Evolutionary conservation across 2,329 filamentous ascomycete species (phyloP).

Genomic region (Fusarium abutilonis): DNA sequence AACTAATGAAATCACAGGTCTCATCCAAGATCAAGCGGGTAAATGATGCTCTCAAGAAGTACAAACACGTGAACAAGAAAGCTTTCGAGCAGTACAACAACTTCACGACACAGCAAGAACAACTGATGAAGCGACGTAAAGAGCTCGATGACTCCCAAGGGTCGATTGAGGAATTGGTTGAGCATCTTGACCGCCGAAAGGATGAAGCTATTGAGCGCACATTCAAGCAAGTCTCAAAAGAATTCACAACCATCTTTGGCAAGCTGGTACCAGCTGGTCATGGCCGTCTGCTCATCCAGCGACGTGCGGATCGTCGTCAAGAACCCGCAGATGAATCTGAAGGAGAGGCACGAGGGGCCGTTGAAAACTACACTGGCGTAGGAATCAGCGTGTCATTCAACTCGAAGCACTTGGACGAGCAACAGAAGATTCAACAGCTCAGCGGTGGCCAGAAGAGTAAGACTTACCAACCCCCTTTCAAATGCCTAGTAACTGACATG

Average conservation of each 20-base stretch:
- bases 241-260: constrained; percentile 93
- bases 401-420: constrained; percentile 92
- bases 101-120: constrained; percentile 92
- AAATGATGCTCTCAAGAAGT: constrained; percentile 93
- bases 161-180: constrained; percentile 92
- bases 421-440: constrained; percentile 96
- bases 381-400: constrained; percentile 99
- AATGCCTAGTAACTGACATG: constrained; percentile 8
- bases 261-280: constrained; percentile 94
- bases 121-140: constrained; percentile 81
- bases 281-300: constrained; percentile 91
- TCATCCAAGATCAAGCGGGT: constrained; percentile 83
- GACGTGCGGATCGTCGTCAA: constrained; percentile 78
- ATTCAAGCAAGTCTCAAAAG: constrained; percentile 95
- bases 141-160: constrained; percentile 88
- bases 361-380: constrained; percentile 96
- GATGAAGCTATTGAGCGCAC: constrained; percentile 98
- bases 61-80: constrained; percentile 98
- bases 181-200: constrained; percentile 91
- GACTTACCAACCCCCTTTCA: constrained; percentile 46
- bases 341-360: constrained; percentile 73
- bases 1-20: constrained; percentile 54
- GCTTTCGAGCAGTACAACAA: constrained; percentile 99
- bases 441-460: constrained; percentile 97
- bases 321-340: constrained; percentile 67